phyloP scores from a whole-genome alignment of 352 stramenopile genomes.

The Pythium diclinum region DNA sequence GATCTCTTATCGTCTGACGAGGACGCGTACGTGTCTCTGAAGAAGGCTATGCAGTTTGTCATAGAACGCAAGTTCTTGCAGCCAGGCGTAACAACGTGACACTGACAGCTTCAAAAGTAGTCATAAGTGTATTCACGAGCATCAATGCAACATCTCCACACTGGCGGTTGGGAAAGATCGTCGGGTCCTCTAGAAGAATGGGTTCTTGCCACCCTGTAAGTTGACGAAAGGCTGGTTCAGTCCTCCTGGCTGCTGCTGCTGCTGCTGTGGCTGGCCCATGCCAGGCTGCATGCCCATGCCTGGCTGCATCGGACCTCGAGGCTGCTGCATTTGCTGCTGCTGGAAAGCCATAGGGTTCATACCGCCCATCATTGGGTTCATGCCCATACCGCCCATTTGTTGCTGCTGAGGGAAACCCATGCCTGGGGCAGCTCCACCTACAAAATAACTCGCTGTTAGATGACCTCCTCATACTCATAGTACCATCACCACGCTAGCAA shows the following conservation, averaged over 20 bases:
- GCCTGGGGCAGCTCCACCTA: slow-evolving; percentile 27
- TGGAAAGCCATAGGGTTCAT: slow-evolving; percentile 57
- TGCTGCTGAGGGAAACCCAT: slow-evolving; percentile 50
- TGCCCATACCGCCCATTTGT: slow-evolving; percentile 40
- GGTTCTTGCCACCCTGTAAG: slow-evolving; percentile 44
- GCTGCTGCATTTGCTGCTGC: slow-evolving; percentile 42
- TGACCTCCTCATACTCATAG: neutral
- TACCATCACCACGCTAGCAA: neutral
- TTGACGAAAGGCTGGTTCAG: slow-evolving; percentile 81
- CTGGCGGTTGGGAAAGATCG: slow-evolving; percentile 9
- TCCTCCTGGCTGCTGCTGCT: slow-evolving; percentile 38
- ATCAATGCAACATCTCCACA: slow-evolving; percentile 8
- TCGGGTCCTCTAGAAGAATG: slow-evolving; percentile 37
- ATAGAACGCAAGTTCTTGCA: slow-evolving; percentile 31
- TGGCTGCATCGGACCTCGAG: slow-evolving; percentile 44
- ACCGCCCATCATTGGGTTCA: slow-evolving; percentile 57
- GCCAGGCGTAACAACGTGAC: neutral
- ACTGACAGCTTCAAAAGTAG: neutral
- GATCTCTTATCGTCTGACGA: slow-evolving; percentile 43
- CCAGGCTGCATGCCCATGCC: slow-evolving; percentile 34
- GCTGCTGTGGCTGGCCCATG: slow-evolving; percentile 38
- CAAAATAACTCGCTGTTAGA: neutral
- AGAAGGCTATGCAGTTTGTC: slow-evolving; percentile 31
- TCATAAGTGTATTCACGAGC: slow-evolving; percentile 4
- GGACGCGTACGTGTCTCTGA: slow-evolving; percentile 29